phyloP scores from a whole-genome alignment of 176 grass and related monocot genomes.

The Paspalum vaginatum region DNA sequence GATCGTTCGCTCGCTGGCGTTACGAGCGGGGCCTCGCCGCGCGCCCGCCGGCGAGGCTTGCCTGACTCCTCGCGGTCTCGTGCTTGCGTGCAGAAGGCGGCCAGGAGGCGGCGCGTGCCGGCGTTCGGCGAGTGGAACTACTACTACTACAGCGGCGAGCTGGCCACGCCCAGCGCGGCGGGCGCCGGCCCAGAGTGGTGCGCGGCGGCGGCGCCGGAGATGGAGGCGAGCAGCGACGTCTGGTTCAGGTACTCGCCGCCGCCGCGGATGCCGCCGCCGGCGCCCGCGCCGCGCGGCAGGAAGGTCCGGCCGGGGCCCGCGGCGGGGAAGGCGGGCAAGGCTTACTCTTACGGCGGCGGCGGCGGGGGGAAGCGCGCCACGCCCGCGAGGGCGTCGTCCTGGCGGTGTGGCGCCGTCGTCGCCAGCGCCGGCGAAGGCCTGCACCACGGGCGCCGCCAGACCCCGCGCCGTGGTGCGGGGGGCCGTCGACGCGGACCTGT shows the following conservation, averaged over 20 bases:
- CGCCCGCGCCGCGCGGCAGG: neutral
- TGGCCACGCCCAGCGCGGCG: neutral
- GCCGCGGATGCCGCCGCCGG: neutral
- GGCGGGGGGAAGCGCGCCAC: neutral
- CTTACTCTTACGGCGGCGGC: neutral
- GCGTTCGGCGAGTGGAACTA: constrained; percentile 61
- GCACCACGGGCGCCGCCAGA: neutral
- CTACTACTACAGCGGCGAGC: constrained; percentile 26
- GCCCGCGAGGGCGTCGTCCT: neutral
- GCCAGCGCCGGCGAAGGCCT: neutral
- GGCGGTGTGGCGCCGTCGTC: neutral
- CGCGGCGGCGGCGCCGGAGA: neutral
- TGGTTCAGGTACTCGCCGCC: constrained; percentile 54
- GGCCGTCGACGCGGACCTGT: constrained; percentile 39
- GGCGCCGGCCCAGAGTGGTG: neutral
- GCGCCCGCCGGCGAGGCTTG: no score
- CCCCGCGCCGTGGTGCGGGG: neutral
- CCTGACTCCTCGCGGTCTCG: no score
- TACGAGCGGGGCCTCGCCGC: no score
- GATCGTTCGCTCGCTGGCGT: no score
- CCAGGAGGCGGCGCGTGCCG: constrained; percentile 43
- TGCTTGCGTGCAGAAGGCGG: neutral
- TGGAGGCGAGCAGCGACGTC: constrained; percentile 45
- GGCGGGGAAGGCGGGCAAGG: neutral
- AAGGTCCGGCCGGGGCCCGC: neutral